Evolutionary conservation across 2,329 filamentous ascomycete species (phyloP).

Genomic region (Colletotrichum truncatum): DNA sequence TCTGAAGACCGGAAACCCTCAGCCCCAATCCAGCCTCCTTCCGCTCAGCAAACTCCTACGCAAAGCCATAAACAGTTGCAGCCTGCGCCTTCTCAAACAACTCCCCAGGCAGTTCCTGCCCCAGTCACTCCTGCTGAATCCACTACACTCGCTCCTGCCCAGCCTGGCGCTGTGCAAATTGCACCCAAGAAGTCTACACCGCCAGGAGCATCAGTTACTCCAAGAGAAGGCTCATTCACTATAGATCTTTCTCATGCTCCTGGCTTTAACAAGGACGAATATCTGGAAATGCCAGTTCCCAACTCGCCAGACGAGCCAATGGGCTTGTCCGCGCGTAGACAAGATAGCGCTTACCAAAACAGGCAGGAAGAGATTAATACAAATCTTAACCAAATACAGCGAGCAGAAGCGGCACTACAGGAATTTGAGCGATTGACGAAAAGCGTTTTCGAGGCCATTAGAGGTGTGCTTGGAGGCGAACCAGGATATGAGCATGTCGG

Average conservation of each 20-base stretch:
- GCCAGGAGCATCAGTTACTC: not conserved
- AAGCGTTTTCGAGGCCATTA: constrained; percentile 81
- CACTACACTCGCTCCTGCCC: not conserved
- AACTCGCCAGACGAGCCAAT: constrained; percentile 56
- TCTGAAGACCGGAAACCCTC: not conserved
- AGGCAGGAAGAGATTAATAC: constrained; percentile 67
- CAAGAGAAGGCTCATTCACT: constrained; percentile 41
- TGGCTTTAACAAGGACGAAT: constrained; percentile 61
- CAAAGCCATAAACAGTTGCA: not conserved
- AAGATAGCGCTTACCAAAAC: constrained; percentile 47
- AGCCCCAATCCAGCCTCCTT: not conserved
- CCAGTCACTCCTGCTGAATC: not conserved
- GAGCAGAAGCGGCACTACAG: constrained; percentile 78
- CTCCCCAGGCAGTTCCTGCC: not conserved
- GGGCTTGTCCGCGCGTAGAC: constrained; percentile 60
- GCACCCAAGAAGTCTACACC: not conserved
- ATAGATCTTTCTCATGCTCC: constrained; percentile 56
- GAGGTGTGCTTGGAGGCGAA: constrained; percentile 68
- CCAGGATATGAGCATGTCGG: constrained; percentile 64
- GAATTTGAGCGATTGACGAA: constrained; percentile 76
- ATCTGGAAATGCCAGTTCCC: constrained; percentile 50
- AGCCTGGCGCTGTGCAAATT: not conserved
- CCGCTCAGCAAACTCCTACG: not conserved
- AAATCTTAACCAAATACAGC: constrained; percentile 81
- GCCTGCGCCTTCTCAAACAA: not conserved